phyloP scores from a whole-genome alignment of 1,139 yeast genomes.

The Taphrina populina region DNA sequence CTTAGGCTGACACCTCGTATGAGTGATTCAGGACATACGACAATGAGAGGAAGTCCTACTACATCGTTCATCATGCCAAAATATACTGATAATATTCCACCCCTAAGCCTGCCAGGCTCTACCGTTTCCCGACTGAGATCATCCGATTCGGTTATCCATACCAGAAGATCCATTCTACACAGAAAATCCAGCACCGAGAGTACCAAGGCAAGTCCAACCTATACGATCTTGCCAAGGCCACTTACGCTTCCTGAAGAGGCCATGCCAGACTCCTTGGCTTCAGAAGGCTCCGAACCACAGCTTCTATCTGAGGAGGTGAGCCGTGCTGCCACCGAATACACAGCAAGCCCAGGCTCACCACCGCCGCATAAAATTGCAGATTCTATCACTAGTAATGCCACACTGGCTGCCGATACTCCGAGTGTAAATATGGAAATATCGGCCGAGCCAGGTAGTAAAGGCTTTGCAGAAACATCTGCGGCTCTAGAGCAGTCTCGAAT shows the following conservation, averaged over 20 bases:
- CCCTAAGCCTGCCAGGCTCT: neutral
- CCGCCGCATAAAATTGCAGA: neutral
- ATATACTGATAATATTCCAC: conserved; percentile 7
- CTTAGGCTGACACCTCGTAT: conserved; percentile 13
- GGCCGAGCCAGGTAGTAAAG: no score
- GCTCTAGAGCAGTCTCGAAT: conserved; percentile 4
- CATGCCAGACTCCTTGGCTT: neutral
- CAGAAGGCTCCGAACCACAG: neutral
- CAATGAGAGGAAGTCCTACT: conserved; percentile 25
- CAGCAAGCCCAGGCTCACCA: neutral
- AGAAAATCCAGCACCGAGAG: conserved; percentile 10
- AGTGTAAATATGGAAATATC: no score
- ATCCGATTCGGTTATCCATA: no score
- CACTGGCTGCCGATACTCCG: no score
- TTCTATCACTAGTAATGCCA: no score
- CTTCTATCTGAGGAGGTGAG: neutral
- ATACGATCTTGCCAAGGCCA: conserved; percentile 3
- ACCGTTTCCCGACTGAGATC: no score
- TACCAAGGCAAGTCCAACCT: neutral
- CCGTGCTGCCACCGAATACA: neutral
- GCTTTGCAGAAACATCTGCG: neutral
- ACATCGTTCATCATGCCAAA: conserved; percentile 27
- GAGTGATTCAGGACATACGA: conserved; percentile 15
- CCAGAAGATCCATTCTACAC: no score
- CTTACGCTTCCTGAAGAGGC: neutral